A percentile compares a stretch with the other conserved stretches of the same genome.
Evolutionary conservation across 306 rosid species (phyloP).

Genomic region (Adenanthera pavonina): DNA sequence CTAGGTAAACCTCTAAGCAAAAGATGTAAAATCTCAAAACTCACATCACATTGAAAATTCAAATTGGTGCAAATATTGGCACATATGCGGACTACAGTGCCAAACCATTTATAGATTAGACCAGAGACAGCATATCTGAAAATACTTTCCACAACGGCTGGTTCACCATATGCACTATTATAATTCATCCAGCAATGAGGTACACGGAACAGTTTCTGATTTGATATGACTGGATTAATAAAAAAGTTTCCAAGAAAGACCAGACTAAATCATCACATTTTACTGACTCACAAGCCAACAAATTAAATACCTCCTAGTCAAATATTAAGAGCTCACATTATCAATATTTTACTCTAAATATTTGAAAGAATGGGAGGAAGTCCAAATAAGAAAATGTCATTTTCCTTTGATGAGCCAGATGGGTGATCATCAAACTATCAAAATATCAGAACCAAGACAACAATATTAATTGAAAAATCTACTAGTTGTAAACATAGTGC

Average conservation of each 20-base stretch:
- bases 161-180: neutral
- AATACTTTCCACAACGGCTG: slow-evolving; percentile 7
- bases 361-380: neutral
- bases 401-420: neutral
- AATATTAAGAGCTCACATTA: neutral
- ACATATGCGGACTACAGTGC: neutral
- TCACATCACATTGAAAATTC: slow-evolving; percentile 3
- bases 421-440: neutral
- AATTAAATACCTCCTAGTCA: slow-evolving; percentile 9
- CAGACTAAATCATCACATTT: slow-evolving; percentile 28
- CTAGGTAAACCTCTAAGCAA: neutral
- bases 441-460: neutral
- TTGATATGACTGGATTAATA: slow-evolving; percentile 20
- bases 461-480: neutral
- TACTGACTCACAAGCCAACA: slow-evolving; percentile 1
- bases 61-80: neutral
- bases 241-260: slow-evolving; percentile 8
- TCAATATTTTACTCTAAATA: neutral
- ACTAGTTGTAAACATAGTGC: neutral
- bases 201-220: slow-evolving; percentile 19
- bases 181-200: slow-evolving; percentile 3
- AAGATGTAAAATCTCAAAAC: neutral
- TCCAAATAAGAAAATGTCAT: too few species aligned
- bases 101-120: slow-evolving; percentile 2
- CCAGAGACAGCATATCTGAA: neutral